Conservation (phyloP, 2,329 filamentous ascomycete species). For the Trichoderma sp. region DNA sequence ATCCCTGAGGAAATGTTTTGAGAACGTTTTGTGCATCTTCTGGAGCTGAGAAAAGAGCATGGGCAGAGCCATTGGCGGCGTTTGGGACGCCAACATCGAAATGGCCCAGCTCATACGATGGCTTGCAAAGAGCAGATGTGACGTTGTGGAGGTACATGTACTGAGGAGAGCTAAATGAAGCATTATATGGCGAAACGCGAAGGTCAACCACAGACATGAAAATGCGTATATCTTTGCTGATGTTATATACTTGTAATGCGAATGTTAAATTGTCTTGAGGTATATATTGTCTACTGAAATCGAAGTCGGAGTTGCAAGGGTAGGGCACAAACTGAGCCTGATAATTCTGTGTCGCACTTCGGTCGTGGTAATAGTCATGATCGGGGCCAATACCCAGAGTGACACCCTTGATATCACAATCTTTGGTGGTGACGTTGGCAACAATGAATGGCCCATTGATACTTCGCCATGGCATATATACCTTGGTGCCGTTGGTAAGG, state of each 20-base stretch:
- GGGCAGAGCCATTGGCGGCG: conserved; percentile 22
- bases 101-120: not conserved
- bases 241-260: not conserved
- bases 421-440: conserved; percentile 25
- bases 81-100: conserved; percentile 23
- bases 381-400: conserved; percentile 26
- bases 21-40: not conserved
- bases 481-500: conserved; percentile 24
- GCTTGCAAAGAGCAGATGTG: conserved; percentile 20
- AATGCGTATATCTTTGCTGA: not conserved
- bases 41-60: conserved; percentile 22
- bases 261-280: conserved; percentile 11
- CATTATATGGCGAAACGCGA: not conserved
- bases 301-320: conserved; percentile 28
- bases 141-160: conserved; percentile 22
- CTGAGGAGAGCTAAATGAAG: not conserved
- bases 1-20: not conserved
- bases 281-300: conserved; percentile 23
- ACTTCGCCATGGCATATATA: conserved; percentile 25
- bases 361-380: conserved; percentile 25
- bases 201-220: conserved; percentile 13
- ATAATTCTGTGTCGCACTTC: conserved; percentile 29
- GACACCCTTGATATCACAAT: conserved; percentile 27
- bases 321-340: conserved; percentile 26
- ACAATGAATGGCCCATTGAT: conserved; percentile 25